Base-by-base conservation (phyloP, 2,329 filamentous ascomycete genomes). In the Cladophialophora bantiana region DNA sequence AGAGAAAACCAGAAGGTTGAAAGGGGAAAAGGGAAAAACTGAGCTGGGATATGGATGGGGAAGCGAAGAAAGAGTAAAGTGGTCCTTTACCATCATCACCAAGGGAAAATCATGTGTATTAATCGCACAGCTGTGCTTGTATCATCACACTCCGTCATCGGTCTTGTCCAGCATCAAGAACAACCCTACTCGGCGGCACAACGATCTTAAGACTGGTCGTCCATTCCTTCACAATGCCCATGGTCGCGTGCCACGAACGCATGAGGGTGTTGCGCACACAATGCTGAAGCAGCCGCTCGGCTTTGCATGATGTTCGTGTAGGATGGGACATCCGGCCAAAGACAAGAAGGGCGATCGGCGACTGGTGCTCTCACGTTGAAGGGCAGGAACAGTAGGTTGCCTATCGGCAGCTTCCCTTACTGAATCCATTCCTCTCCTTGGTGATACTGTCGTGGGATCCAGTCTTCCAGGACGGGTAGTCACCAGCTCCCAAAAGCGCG, bases 61-160 rank as follows among this genome's bases (percentile, higher is more conserved):
- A 20, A 12, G 45, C 45, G 45, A 50, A 20, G 26, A 13, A 20
- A 50, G 9, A 3, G 9, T 26, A 12, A 31, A 31, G 5, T 1
- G 26, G 45, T 13, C 45, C 45, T 26, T 26, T 18, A 50, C 7
- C 20, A 50, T 20, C 45, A 9, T 20, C 45, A 50, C 26, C 5
- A 26, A 50, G 18, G 18, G 45, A 50, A 50, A 20, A 50, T 50
- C 45, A 50, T 50, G 20, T 50, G 45, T 50, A 50, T 50, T 50
- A 50, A 18, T 50, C 45, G 45, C 45, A 50, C 45, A 20, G 20
- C 45, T 12, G 45, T 50, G 18, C 45, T 50, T 50, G 45, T 50
- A 50, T 7, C 45, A 50, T 50, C 45, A 50, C n/a, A 26, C 18
- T 50, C 7, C 12, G 7, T 50, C 45, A 50, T 26, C 4, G 45